Evolutionary conservation across 805 yeast genomes (phyloP), one percentile per base, ranked within the genome.

Genomic region (Wickerhamiella lipophila): DNA sequence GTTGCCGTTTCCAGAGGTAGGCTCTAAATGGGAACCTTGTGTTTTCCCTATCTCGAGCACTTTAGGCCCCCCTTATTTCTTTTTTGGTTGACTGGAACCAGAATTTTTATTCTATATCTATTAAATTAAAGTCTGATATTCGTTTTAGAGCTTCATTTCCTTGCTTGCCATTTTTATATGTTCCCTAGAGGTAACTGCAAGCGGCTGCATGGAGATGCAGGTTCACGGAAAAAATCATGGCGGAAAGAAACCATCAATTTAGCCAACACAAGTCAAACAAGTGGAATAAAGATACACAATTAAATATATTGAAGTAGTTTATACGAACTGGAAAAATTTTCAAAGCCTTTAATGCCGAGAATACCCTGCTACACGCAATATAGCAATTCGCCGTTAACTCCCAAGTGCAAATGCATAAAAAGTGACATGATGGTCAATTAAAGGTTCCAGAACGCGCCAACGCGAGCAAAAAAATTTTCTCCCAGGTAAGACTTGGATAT

Each of bases 151-250:
- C 32, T 6, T 29, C 11, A 13, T 29, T 29, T 29, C 13, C 11
- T 29, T 4, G 6, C n/a, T 11, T 6, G 6, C 32, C 32, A 15
- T 32, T 32, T 11, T 16, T 4, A 32, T 4, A 32, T 32, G 38
- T 15, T 32, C 38, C 38, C 38, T 32, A 32, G 38, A 13, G 38
- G 38, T 32, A 32, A 32, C 38, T 32, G 38, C 38, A 32, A n/a
- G 38, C 38, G 38, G 38, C 35, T 32, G 38, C 38, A 32, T n/a
- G 7, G 15, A 18, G 19, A 19, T 19, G 19, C 38, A 32, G 11
- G 8, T 9, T 13, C 38, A 32, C 38, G 38, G 38, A 32, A 32
- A 32, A 32, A 32, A 15, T 32, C 11, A 6, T 4, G 8, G 19
- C 5, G n/a, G 6, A 30, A 30, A 30, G 15, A 5, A 9, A 8